These are phyloP conservation scores for Nyctanthes arbortristis DNA, from an alignment of 257 asterid genomes.

Conservation along the genomic window DNA sequence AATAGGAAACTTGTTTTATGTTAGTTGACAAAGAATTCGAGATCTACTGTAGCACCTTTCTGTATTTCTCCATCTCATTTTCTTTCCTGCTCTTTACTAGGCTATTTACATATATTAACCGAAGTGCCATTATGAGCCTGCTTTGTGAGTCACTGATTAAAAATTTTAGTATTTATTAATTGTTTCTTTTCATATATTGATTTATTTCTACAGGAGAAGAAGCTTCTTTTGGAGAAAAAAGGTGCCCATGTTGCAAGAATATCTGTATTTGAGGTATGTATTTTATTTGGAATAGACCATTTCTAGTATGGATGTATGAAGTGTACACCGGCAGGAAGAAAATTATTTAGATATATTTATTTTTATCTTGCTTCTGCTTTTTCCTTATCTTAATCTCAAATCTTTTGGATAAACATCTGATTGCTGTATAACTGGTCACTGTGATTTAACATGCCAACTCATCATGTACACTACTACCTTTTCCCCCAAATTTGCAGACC, in stretches of 20 bases:
- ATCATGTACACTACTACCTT: no score
- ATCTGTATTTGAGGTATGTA: slow-evolving; percentile 87
- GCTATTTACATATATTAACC: neutral
- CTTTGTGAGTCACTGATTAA: neutral
- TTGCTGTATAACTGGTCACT: slow-evolving; percentile 16
- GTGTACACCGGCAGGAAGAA: slow-evolving; percentile 16
- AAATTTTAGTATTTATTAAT: slow-evolving; percentile 1
- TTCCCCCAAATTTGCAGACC: no score
- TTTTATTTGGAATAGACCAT: slow-evolving; percentile 4
- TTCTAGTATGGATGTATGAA: neutral
- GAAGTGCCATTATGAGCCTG: slow-evolving; percentile 10
- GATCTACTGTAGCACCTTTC: neutral
- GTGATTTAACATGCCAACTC: slow-evolving; percentile 23
- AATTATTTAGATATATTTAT: slow-evolving; percentile 5
- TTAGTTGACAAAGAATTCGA: slow-evolving; percentile 18
- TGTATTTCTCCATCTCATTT: neutral
- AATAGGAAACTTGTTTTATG: neutral
- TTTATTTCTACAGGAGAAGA: slow-evolving; percentile 69
- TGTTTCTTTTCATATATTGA: slow-evolving; percentile 10
- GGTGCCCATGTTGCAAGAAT: slow-evolving; percentile 92
- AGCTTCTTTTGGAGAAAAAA: slow-evolving; percentile 80
- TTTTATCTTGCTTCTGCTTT: neutral
- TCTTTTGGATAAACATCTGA: slow-evolving; percentile 9
- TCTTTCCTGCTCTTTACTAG: neutral
- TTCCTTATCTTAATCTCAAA: slow-evolving; percentile 1